Percentiles rank a stretch among this genome's conserved stretches.
Conservation (phyloP, 495 filamentous ascomycete genomes). For the Hypoxylon rickii region DNA sequence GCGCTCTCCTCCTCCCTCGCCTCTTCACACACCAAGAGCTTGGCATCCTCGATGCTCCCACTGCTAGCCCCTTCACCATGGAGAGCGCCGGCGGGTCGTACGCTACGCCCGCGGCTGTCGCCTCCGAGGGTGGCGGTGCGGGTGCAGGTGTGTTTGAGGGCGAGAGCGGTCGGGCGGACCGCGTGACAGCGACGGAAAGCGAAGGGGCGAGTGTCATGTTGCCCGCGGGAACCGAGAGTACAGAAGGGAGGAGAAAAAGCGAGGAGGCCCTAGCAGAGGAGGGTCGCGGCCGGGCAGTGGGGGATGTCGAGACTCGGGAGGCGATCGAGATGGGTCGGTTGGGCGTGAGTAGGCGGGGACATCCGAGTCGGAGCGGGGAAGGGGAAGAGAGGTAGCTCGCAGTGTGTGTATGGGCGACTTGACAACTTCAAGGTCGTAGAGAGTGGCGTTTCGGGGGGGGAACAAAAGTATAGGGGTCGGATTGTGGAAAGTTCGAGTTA, state of each 20-base stretch:
- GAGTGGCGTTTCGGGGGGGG: too few species aligned
- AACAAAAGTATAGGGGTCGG: too few species aligned
- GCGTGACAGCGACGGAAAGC: neutral
- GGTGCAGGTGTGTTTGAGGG: conserved; percentile 1
- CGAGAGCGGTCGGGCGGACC: neutral
- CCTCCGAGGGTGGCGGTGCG: neutral
- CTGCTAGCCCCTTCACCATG: conserved; percentile 84
- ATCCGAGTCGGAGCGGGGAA: conserved; percentile 20
- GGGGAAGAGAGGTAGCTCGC: conserved; percentile 7
- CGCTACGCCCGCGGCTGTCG: conserved; percentile 39
- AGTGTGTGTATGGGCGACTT: neutral
- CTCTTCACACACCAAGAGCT: conserved; percentile 74
- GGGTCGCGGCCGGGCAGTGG: conserved; percentile 22
- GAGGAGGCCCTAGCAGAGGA: conserved; percentile 44
- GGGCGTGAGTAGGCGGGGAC: conserved; percentile 27
- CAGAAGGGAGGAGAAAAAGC: conserved; percentile 25
- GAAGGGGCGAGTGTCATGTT: neutral
- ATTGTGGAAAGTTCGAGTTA: too few species aligned
- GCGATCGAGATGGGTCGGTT: conserved; percentile 30
- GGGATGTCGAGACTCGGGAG: conserved; percentile 3
- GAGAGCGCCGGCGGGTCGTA: conserved; percentile 78
- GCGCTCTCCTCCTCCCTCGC: conserved; percentile 72
- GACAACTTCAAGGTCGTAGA: neutral
- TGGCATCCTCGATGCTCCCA: conserved; percentile 72
- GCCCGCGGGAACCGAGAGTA: neutral